Evolutionary conservation across 2,329 filamentous ascomycete genomes (phyloP).

Genomic region (Thyridium curvatum): DNA sequence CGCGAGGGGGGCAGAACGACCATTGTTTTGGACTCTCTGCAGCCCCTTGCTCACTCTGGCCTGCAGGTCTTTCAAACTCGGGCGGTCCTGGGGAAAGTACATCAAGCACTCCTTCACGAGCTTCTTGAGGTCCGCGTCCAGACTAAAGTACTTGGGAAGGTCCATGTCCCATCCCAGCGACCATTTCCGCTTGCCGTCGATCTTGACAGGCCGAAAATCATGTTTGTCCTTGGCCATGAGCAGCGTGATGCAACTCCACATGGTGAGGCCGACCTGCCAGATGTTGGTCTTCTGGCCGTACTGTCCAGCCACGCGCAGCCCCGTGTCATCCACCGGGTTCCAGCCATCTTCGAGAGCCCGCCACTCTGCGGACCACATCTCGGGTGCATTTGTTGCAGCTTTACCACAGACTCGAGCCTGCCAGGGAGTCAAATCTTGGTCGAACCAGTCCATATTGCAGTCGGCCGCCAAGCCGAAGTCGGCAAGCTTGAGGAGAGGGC

Average conservation of each 20-base stretch:
- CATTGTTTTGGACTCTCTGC: no score
- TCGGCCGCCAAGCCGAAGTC: slow-evolving; percentile 6
- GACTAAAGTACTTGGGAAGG: background rate
- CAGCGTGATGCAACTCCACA: slow-evolving; percentile 5
- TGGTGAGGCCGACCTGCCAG: slow-evolving; percentile 7
- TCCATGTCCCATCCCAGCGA: slow-evolving; percentile 2
- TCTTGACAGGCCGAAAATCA: no score
- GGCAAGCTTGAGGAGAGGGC: slow-evolving; percentile 7
- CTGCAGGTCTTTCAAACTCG: slow-evolving; percentile 2
- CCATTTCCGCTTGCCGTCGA: no score
- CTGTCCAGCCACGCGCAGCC: slow-evolving; percentile 5
- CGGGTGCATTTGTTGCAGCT: slow-evolving; percentile 2
- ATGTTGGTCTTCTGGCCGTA: slow-evolving; percentile 9
- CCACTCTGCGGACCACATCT: slow-evolving; percentile 12
- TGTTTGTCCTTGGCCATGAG: background rate
- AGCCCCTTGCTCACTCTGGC: background rate
- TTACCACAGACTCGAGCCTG: slow-evolving; percentile 3
- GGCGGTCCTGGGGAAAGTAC: slow-evolving; percentile 5
- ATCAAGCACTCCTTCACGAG: slow-evolving; percentile 7
- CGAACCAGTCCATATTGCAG: background rate
- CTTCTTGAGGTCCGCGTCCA: slow-evolving; percentile 4
- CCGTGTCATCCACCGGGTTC: background rate
- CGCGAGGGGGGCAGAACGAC: no score
- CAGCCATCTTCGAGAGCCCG: background rate
- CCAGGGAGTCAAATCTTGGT: slow-evolving; percentile 2